A percentile compares a stretch with the other conserved stretches of the same genome.
These are phyloP conservation scores for Microascus cirrosus DNA, from an alignment of 2,329 filamentous ascomycete genomes.

Conservation along the genomic window DNA sequence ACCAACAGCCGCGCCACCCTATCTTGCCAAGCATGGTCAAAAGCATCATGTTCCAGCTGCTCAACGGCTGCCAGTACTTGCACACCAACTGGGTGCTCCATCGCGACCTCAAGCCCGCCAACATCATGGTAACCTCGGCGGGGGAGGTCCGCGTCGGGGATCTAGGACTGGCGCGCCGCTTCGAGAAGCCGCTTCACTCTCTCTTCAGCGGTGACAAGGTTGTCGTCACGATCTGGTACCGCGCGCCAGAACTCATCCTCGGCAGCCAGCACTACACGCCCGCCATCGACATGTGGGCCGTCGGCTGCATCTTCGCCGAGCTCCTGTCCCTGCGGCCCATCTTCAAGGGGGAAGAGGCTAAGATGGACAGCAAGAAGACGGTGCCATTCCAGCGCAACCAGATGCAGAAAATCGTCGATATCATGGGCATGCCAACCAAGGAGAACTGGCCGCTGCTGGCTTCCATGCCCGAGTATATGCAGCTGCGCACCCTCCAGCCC, in stretches of 20 bases:
- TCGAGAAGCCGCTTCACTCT: conserved; percentile 86
- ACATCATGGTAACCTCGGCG: conserved; percentile 91
- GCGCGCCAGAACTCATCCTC: conserved; percentile 84
- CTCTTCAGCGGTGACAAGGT: conserved; percentile 95
- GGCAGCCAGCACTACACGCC: conserved; percentile 95
- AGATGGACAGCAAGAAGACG: conserved; percentile 97
- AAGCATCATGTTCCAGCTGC: conserved; percentile 88
- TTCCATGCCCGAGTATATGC: conserved; percentile 76
- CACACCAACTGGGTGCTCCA: conserved; percentile 97
- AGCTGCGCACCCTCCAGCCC: conserved; percentile 48
- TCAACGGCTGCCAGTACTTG: conserved; percentile 89
- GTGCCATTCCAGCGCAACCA: conserved; percentile 96
- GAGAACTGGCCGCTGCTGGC: conserved; percentile 78
- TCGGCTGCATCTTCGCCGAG: conserved; percentile 96
- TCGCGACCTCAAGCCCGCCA: conserved; percentile 92
- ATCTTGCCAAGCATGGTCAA: conserved; percentile 85
- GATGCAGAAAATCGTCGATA: conserved; percentile 98
- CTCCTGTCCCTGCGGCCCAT: conserved; percentile 82
- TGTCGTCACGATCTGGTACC: conserved; percentile 98
- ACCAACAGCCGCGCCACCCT: conserved; percentile 73
- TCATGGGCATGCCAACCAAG: conserved; percentile 82
- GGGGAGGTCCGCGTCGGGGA: conserved; percentile 94
- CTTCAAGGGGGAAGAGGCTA: conserved; percentile 97
- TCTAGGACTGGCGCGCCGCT: conserved; percentile 80
- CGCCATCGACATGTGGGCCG: conserved; percentile 93